Base-by-base conservation (phyloP, 768 basidiomycete species). In the Suillus fuscotomentosus region DNA sequence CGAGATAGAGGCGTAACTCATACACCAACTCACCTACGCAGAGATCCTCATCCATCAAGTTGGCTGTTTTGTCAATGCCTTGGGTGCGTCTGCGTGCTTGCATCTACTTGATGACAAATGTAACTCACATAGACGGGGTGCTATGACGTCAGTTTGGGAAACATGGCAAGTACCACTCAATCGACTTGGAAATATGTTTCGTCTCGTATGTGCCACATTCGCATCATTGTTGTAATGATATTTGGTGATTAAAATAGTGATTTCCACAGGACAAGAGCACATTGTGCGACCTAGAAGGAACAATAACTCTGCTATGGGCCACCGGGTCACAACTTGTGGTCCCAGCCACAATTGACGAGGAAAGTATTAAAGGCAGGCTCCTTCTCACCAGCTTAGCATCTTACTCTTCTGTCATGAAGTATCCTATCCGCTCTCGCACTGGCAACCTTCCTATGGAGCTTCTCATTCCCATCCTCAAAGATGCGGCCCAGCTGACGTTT, bases 401-500 rank as follows among this genome's bases (percentile, higher is more conserved):
- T 34, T 36, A 20, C 53, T n/a, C 20, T 6, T 36, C 13, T 14
- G 3, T 55, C 36, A 55, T 38, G n/a, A 13, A 38, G 13, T 4
- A 13, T 22, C 6, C 7, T 55, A 36, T n/a, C 7, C 62, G 42
- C 39, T 67, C 70, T 47, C 55, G 27, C 22, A 68, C 78, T 61
- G 65, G 67, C 24, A 56, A 60, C 22, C 73, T 79, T 56, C 73
- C 78, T 14, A 67, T 73, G 48, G 80, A 81, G 70, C 71, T 81
- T 24, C 71, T 66, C 31, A 31, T 47, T 71, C 77, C 51, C 51
- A 75, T 81, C 59, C 65, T 80, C 38, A 67, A 71, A 22, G 51
- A 77, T 15, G 77, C 78, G 7, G 67, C 76, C 2, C 54, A 67
- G 6, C 76, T 77, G 22, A 59, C 62, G 54, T 66, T 66, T 43